Base-by-base conservation (phyloP, 257 asterid species). In the Cruciata laevipes region DNA sequence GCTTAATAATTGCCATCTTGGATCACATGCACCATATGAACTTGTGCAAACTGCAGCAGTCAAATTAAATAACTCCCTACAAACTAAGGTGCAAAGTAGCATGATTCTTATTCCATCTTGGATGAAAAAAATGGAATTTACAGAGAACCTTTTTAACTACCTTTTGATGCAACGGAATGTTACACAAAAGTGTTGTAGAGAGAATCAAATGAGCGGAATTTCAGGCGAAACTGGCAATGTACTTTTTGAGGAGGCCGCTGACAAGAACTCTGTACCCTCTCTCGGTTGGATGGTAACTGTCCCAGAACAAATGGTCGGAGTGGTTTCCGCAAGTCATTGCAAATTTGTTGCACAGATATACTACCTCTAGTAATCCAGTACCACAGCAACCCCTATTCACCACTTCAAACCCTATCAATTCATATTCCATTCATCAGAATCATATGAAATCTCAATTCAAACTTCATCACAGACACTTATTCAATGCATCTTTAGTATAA, bases 351-450 rank as follows among this genome's bases (percentile, higher is more conserved):
- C 86, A 81, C 27, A 73, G 68, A 21, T 62, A 2, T 3, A 18
- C 60, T 21, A 65, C 76, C 55, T 81, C 86, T 17, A 81, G 27
- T 0, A 11, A 11, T 25, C 83, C 86, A 0, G 82, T 71, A 4
- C 86, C 86, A 55, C 86, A 81, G 52, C 86, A 81, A 6, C 83
- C 86, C 25, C 6, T 51, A 30, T 78, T 78, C 33, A 65, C 80
- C 52, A 76, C 83, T 65, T 81, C 78, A 30, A 81, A 61, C 1
- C 86, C 86, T 81, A 73, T 31, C 11, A 17, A 20, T 53, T 20
- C 60, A 16, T 16, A 47, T 47, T 47, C 55, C 23, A 18, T 3
- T 51, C 58, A 51, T 38, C 0, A 53, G 25, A 53, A 53, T 53
- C 24, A 53, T n/a, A n/a, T n/a, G n/a, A n/a, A n/a, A n/a, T n/a